Percentiles rank a stretch among this genome's conserved stretches.
Evolutionary conservation across 176 grass and related monocot species (phyloP).

Genomic region (Bolboschoenus planiculmis): DNA sequence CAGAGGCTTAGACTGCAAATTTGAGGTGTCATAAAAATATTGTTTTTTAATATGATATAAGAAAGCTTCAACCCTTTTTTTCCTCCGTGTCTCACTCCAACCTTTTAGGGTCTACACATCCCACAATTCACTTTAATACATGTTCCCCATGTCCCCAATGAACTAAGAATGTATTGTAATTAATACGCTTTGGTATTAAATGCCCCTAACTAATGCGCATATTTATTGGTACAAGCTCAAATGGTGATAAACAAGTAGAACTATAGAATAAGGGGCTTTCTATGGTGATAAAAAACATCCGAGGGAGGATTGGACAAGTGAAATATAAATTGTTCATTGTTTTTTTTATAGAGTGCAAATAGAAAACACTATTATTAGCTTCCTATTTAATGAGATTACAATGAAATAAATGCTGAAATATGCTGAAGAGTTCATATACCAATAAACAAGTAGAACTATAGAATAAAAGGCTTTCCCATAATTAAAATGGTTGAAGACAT

Average conservation of each 20-base stretch:
- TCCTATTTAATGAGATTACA: slow-evolving; percentile 4
- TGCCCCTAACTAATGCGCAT: slow-evolving; percentile 11
- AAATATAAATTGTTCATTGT: slow-evolving; percentile 1
- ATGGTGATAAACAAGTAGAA: background rate
- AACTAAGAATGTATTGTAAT: background rate
- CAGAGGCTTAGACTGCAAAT: background rate
- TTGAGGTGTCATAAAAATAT: background rate
- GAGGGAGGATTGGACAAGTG: background rate
- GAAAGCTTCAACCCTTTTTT: background rate
- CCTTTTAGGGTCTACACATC: slow-evolving; percentile 10
- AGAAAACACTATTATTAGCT: background rate
- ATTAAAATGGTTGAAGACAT: background rate
- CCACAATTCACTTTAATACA: slow-evolving; percentile 8
- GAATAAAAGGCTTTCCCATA: background rate
- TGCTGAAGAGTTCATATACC: background rate
- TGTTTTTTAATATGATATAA: background rate
- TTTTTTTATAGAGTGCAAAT: background rate
- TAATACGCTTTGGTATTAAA: slow-evolving; percentile 23
- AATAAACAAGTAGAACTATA: background rate
- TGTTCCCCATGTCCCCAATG: background rate
- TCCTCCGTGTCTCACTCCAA: slow-evolving; percentile 8
- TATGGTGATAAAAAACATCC: background rate
- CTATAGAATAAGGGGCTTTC: background rate
- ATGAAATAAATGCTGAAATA: slow-evolving; percentile 17
- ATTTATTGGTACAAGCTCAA: slow-evolving; percentile 12